Base-by-base conservation (phyloP, 352 stramenopile species). In the Globisporangium nodosum region DNA sequence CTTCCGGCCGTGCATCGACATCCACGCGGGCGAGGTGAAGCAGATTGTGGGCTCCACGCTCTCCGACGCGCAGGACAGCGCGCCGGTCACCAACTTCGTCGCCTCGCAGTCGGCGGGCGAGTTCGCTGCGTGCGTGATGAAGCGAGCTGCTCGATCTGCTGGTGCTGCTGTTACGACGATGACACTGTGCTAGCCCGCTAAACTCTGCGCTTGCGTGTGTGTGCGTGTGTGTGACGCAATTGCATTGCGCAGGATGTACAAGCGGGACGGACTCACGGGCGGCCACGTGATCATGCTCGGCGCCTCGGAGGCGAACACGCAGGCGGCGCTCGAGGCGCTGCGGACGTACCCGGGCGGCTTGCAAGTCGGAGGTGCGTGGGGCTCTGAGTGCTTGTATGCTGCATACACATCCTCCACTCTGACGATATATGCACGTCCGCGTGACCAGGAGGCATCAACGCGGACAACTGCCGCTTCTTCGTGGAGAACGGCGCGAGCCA, bases 241-340 rank as follows among this genome's bases (percentile, higher is more conserved):
- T 27, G 0, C 24, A 39, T 18, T 18, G 12, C 5, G 49, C 47
- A 90, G 81, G 21, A 94, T 98, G 81, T 99, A 99, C 78, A 67
- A 88, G 64, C 57, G 64, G 27, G 91, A 98, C 61, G 69, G 70
- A 18, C 65, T 99, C 15, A 76, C 74, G 1, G 97, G 96, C 5
- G 97, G 97, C 21, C 97, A 99, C 66, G 94, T 99, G 24, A 99
- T 99, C 66, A 99, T 99, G 94, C 76, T 99, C 18, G 96, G 96
- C n/a, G 74, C 82, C 9, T 89, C 79, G 4, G 74, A 90, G 56
- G 91, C 81, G 20, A 99, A 98, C 70, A 86, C 92, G 55, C 76
- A 94, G 42, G 94, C 95, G 35, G 92, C 89, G 2, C 58, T 96
- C 18, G 75, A 87, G 27, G 96, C 94, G 11, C 65, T 98, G 27